Base-by-base conservation (phyloP, 306 rosid species). In the Trifolium repens region DNA sequence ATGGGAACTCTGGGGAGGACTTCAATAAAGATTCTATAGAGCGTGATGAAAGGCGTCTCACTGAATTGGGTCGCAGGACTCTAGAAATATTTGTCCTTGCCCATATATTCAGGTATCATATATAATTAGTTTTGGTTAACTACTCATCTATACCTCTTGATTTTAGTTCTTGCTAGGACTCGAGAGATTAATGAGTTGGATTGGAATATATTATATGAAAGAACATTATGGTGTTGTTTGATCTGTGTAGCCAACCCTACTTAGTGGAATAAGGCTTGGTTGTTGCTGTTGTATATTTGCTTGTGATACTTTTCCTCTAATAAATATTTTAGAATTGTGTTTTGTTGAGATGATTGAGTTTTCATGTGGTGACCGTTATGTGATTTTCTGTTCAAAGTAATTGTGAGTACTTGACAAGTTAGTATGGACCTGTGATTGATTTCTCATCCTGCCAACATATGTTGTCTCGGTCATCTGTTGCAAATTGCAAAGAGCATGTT, bases 1-100 rank as follows among this genome's bases (percentile, higher is more conserved):
- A 96, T 87, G 99, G 98, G 60, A 92, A 84, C 77, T 83, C 98
- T 12, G 99, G 98, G 74, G 99, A 96, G 82, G 99, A 92, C 80
- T 90, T 90, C 82, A 92, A 89, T 80, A 96, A 92, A 83, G 99
- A 96, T 85, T 90, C 98, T 74, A 89, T 88, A 67, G 99, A 92
- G 90, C 97, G 97, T 22, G 99, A 92, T 85, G 99, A 96, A 85
- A 87, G 97, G 86, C 97, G 96, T 73, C 98, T 96, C 55, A 92
- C 99, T 4, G 98, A 96, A 80, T 83, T 96, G 84, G 99, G 99
- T 67, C 96, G 97, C 30, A 92, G 96, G 85, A 92, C 98, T 81
- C 91, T 96, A 75, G 99, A 96, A 87, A 92, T 96, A 82, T 96
- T 92, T 92, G 97, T 92, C 78, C 98, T 96, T 84, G 93, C 92